These are phyloP conservation scores for Tricholoma saponaceum DNA, from an alignment of 768 basidiomycete genomes.

Conservation along the genomic window DNA sequence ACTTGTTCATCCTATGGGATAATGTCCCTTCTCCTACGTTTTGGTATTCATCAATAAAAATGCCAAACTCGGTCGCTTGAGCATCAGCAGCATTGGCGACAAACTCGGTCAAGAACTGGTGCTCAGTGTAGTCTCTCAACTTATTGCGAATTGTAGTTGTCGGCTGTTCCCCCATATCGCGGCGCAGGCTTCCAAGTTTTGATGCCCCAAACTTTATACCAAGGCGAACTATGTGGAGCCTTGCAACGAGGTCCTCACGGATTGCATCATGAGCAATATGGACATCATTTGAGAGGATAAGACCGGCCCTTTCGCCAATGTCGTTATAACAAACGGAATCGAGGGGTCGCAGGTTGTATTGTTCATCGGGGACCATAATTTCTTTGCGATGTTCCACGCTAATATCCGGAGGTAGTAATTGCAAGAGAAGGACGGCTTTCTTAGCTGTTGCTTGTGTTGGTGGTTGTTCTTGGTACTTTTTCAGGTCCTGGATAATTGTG, in stretches of 20 bases:
- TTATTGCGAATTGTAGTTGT: conserved; percentile 38
- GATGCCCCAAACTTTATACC: conserved; percentile 26
- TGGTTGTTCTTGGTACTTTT: conserved; percentile 10
- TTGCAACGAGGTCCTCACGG: conserved; percentile 25
- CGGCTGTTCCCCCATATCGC: conserved; percentile 41
- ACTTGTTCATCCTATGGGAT: conserved; percentile 13
- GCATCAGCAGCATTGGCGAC: conserved; percentile 54
- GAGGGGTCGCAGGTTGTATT: conserved; percentile 22
- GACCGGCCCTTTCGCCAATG: conserved; percentile 26
- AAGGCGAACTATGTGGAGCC: conserved; percentile 27
- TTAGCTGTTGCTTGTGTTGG: conserved; percentile 23
- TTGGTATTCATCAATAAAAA: conserved; percentile 33
- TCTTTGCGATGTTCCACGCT: conserved; percentile 8
- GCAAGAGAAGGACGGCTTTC: conserved; percentile 25
- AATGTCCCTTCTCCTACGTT: conserved; percentile 18
- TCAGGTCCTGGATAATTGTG: neutral
- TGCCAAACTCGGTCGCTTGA: conserved; percentile 35
- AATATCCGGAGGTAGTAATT: conserved; percentile 16
- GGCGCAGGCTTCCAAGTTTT: conserved; percentile 21
- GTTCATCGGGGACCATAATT: conserved; percentile 33
- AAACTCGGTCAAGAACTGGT: conserved; percentile 45
- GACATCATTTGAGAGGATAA: conserved; percentile 15
- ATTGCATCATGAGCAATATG: conserved; percentile 28
- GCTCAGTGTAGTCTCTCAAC: conserved; percentile 36
- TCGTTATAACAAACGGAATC: conserved; percentile 36